Base-by-base conservation (phyloP, 176 grass and related monocot genomes). In the Juncus inflexus region DNA sequence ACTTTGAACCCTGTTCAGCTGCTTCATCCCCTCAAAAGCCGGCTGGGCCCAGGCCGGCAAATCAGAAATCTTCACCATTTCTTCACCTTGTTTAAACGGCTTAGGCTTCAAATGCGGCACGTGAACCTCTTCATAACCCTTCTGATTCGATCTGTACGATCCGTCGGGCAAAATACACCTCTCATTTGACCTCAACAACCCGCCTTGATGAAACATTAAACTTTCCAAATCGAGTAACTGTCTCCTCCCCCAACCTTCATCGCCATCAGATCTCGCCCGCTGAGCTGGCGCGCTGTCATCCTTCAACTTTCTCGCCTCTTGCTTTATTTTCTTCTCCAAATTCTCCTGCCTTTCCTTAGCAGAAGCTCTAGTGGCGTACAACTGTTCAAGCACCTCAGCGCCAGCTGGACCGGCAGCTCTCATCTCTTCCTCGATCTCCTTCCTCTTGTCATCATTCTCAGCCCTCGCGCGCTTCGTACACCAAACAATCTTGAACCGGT, bases 401-500 rank as follows among this genome's bases (percentile, higher is more conserved):
- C 80, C 50, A 50, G 67, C 81, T 47, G 88, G 75, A 15, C 84
- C 81, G 7, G 51, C 78, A 58, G 37, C 61, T 28, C 49, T 58
- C 87, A 99, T 99, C 73, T 92, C 85, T 77, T 99, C 94, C 67
- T 99, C 94, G 59, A 97, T 89, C 55, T 71, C 72, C 78, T 82
- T 92, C 12, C 88, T 59, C 56, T 89, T 77, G 9, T 99, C 88
- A 77, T 99, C 87, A 52, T 91, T 87, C 40, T 99, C 88, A 36
- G 85, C 94, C 52, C 94, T 83, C 8, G 94, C 94, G 5, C 91
- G 76, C 15, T 82, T 82, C 60, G 94, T 99, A 53, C 94, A 99
- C 94, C 94, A 99, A n/a, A 99, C 85, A 13, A 99, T 84, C 82
- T 99, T 99, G 72, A 89, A 72, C n/a, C 94, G 77, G 71, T 99